Conservation (phyloP, 208 protist genomes). For the Wallacemonas rigidus region DNA sequence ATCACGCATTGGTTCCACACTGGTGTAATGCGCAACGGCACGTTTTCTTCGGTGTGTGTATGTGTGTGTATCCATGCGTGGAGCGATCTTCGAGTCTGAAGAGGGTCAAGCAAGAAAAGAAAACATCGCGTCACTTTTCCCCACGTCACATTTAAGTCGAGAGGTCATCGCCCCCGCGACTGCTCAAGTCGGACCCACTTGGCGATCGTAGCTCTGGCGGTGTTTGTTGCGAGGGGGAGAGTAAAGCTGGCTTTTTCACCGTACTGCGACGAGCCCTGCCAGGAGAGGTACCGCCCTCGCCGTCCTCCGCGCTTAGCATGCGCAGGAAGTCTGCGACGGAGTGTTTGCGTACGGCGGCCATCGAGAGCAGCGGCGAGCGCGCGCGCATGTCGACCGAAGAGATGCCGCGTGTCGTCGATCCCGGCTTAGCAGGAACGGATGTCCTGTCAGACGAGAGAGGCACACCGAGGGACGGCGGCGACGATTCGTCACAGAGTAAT, state of each 20-base stretch:
- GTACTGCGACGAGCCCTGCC: background rate
- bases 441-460: too few species aligned
- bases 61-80: too few species aligned
- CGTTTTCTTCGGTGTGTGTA: too few species aligned
- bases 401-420: background rate
- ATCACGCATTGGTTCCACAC: too few species aligned
- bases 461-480: too few species aligned
- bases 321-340: conserved; percentile 13
- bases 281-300: background rate
- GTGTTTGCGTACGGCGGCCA: conserved; percentile 4
- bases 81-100: too few species aligned
- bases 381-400: background rate
- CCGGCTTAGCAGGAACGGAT: too few species aligned
- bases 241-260: background rate
- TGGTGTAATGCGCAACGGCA: too few species aligned
- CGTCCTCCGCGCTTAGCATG: conserved; percentile 1
- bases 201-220: background rate
- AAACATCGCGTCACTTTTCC: too few species aligned
- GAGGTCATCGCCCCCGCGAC: conserved; percentile 7
- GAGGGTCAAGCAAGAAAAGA: too few species aligned
- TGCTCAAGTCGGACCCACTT: background rate
- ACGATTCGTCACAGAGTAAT: background rate
- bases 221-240: conserved; percentile 8
- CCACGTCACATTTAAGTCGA: background rate
- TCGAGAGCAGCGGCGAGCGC: conserved; percentile 2